Conservation (phyloP, 2,329 filamentous ascomycete species). For the Ceratocystis smalleyi region DNA sequence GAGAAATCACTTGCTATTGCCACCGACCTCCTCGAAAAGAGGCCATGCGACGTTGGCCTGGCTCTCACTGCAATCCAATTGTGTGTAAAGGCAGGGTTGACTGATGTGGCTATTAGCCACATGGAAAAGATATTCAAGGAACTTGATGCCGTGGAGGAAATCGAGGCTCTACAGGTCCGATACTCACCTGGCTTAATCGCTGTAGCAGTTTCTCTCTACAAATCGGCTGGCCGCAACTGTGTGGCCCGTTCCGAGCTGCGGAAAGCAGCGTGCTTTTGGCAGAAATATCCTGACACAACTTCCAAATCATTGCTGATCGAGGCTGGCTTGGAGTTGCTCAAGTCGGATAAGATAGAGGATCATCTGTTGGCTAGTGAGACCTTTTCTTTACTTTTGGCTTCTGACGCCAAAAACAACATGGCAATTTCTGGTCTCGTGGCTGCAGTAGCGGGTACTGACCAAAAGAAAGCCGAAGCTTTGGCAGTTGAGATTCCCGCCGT, state of each 20-base stretch:
- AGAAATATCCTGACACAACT: slow-evolving; percentile 33
- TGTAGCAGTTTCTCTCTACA: slow-evolving; percentile 63
- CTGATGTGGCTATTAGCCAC: slow-evolving; percentile 55
- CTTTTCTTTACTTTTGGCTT: slow-evolving; percentile 54
- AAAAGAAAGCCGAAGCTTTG: slow-evolving; percentile 38
- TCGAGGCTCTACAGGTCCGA: slow-evolving; percentile 50
- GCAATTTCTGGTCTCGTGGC: slow-evolving; percentile 76
- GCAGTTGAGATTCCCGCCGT: slow-evolving; percentile 45
- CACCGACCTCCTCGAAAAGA: slow-evolving; percentile 8
- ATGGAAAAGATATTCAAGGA: slow-evolving; percentile 60
- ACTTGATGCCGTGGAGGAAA: slow-evolving; percentile 45
- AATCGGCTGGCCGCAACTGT: slow-evolving; percentile 54
- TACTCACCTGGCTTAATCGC: slow-evolving; percentile 77
- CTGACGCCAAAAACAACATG: slow-evolving; percentile 50
- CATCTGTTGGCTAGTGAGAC: slow-evolving; percentile 57
- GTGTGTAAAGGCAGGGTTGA: slow-evolving; percentile 56
- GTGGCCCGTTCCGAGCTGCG: slow-evolving; percentile 59
- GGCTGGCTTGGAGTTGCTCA: slow-evolving; percentile 67
- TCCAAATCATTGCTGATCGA: slow-evolving; percentile 58
- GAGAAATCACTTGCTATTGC: slow-evolving; percentile 13
- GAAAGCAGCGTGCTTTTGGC: slow-evolving; percentile 72
- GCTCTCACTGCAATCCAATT: slow-evolving; percentile 68
- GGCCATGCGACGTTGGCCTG: slow-evolving; percentile 49
- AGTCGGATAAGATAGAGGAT: slow-evolving; percentile 55
- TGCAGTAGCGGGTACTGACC: slow-evolving; percentile 50